A percentile compares a stretch with the other conserved stretches of the same genome.
Conservation (phyloP, 2,329 filamentous ascomycete species). For the Penicillium griseofulvum region DNA sequence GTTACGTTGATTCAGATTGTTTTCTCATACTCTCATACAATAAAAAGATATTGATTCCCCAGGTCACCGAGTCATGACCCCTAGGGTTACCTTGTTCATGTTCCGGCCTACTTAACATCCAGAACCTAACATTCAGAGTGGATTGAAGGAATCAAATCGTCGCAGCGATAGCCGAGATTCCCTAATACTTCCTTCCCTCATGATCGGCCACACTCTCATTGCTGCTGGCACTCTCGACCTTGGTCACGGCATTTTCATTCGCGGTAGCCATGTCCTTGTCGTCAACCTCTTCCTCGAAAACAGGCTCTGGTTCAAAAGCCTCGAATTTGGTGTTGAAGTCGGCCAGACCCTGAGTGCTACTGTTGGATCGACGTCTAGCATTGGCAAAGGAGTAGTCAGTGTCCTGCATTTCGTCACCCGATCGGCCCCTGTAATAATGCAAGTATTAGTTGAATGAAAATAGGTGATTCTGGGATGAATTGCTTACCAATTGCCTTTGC, state of each 20-base stretch:
- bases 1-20: background rate
- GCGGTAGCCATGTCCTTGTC: conserved; percentile 49
- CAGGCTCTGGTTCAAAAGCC: conserved; percentile 79
- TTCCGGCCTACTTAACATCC: background rate
- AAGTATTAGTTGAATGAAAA: conserved; percentile 2
- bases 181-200: conserved; percentile 10
- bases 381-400: conserved; percentile 81
- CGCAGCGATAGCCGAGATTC: background rate
- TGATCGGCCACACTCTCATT: conserved; percentile 23
- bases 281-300: conserved; percentile 84
- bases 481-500: conserved; percentile 88
- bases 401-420: conserved; percentile 81
- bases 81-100: background rate
- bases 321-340: conserved; percentile 98
- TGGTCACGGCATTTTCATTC: conserved; percentile 19
- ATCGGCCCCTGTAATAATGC: conserved; percentile 64
- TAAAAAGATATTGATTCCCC: background rate
- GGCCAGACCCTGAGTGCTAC: conserved; percentile 68
- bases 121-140: background rate
- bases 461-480: background rate
- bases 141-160: background rate
- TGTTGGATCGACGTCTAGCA: conserved; percentile 88
- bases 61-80: background rate
- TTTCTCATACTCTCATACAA: background rate
- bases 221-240: conserved; percentile 48